A percentile compares a stretch with the other conserved stretches of the same genome.
Evolutionary conservation across 192 early-diverging fungal species (phyloP).

Genomic region (Geranomyces variabilis): DNA sequence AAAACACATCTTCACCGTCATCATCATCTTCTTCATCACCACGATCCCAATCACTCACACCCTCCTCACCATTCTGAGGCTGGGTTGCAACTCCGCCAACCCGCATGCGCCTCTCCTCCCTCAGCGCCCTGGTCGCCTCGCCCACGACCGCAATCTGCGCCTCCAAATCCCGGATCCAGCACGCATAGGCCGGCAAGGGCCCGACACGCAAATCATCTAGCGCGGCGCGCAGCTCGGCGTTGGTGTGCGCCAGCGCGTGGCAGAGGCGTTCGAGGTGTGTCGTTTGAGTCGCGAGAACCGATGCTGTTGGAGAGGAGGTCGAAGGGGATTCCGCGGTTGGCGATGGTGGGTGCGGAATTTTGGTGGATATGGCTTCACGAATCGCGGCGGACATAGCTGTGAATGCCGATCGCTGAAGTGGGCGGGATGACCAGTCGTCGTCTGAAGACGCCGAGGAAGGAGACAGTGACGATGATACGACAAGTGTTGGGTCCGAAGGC

Average conservation of each 20-base stretch:
- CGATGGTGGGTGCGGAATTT: not conserved
- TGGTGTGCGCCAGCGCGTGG: not conserved
- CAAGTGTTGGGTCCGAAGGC: not conserved
- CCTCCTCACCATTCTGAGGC: not conserved
- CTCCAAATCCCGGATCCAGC: not conserved
- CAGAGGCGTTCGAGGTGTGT: not conserved
- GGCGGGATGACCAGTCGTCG: not conserved
- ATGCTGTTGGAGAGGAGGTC: not conserved
- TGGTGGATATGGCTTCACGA: not conserved
- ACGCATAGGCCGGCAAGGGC: not conserved
- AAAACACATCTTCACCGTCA: constrained; percentile 1
- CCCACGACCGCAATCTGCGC: not conserved
- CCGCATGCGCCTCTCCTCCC: not conserved
- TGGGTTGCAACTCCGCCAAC: too few relatives aligned
- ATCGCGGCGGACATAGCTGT: not conserved
- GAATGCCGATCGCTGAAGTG: not conserved
- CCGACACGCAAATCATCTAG: not conserved
- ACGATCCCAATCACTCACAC: not conserved
- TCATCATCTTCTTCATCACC: not conserved
- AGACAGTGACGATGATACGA: not conserved
- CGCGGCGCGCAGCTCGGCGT: not conserved
- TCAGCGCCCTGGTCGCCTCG: not conserved
- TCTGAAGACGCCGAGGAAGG: not conserved
- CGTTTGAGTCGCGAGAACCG: not conserved
- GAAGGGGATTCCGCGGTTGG: not conserved